Evolutionary conservation across 2,329 filamentous ascomycete genomes (phyloP).

Genomic region (Hymenoscyphus fructigenus): DNA sequence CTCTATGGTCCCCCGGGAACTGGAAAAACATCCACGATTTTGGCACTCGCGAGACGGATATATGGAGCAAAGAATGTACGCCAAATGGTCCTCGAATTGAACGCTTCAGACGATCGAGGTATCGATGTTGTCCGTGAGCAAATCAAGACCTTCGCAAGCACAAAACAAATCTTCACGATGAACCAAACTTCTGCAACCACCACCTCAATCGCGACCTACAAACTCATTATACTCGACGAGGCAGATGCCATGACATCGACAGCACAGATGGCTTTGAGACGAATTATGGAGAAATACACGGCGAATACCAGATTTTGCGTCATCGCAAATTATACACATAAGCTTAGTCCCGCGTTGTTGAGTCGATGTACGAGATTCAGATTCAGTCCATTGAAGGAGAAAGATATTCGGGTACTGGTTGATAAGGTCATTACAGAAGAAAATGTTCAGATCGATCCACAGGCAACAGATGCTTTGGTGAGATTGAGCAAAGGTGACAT

Average conservation of each 20-base stretch:
- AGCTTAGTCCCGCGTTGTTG: slow-evolving; percentile 87
- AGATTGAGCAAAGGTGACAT: slow-evolving; percentile 92
- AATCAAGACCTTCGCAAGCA: slow-evolving; percentile 98
- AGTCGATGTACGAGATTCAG: slow-evolving; percentile 93
- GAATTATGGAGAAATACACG: slow-evolving; percentile 99
- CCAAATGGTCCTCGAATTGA: slow-evolving; percentile 97
- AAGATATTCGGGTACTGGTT: slow-evolving; percentile 79
- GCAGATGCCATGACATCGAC: slow-evolving; percentile 99
- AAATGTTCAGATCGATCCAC: slow-evolving; percentile 75
- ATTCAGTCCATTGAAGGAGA: slow-evolving; percentile 89
- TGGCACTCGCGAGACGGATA: slow-evolving; percentile 88
- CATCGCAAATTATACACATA: slow-evolving; percentile 98
- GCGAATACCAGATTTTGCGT: slow-evolving; percentile 97
- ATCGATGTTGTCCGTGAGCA: slow-evolving; percentile 98
- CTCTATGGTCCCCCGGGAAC: slow-evolving; percentile 96
- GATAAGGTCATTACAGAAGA: slow-evolving; percentile 90
- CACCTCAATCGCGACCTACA: slow-evolving; percentile 70
- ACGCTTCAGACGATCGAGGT: slow-evolving; percentile 93
- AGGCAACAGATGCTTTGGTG: slow-evolving; percentile 81
- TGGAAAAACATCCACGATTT: slow-evolving; percentile 94
- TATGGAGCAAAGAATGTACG: slow-evolving; percentile 91
- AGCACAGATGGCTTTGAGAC: slow-evolving; percentile 92
- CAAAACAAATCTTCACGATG: slow-evolving; percentile 88
- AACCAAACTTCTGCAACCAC: slow-evolving; percentile 51
- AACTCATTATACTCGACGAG: slow-evolving; percentile 96